Percentiles rank a stretch among this genome's conserved stretches.
Evolutionary conservation across 805 yeast genomes (phyloP).

Genomic region (Tetrapisispora namnaoensis): DNA sequence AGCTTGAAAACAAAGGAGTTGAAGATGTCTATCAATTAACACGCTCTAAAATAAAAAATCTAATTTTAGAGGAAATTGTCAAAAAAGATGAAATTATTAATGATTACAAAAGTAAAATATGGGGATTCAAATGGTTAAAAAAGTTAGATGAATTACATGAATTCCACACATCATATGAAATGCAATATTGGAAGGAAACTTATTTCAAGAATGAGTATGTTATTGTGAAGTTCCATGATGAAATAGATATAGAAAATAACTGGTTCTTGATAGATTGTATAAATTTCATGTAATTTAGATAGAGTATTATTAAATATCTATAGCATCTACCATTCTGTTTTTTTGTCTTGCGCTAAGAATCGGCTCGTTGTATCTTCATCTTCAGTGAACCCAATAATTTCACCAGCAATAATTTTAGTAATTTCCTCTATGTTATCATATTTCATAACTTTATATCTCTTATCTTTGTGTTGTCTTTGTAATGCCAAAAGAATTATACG

Average conservation of each 20-base stretch:
- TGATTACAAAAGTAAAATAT: slow-evolving; percentile 20
- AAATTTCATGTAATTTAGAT: slow-evolving; percentile 14
- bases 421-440: slow-evolving; percentile 31
- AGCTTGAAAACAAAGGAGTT: slow-evolving; percentile 33
- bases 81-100: slow-evolving; percentile 14
- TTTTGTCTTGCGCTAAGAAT: slow-evolving; percentile 14
- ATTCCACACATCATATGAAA: slow-evolving; percentile 42
- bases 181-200: slow-evolving; percentile 42
- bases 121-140: slow-evolving; percentile 38
- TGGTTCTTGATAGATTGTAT: slow-evolving; percentile 22
- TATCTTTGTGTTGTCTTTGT: slow-evolving; percentile 10
- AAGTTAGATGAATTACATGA: slow-evolving; percentile 33
- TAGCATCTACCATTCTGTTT: slow-evolving; percentile 17
- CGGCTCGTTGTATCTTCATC: slow-evolving; percentile 13
- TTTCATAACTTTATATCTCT: slow-evolving; percentile 13
- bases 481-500: slow-evolving; percentile 38
- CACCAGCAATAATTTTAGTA: slow-evolving; percentile 24
- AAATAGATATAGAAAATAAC: slow-evolving; percentile 14
- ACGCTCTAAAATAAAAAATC: slow-evolving; percentile 32
- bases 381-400: slow-evolving; percentile 25
- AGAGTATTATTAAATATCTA: neutral
- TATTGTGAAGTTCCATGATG: slow-evolving; percentile 27
- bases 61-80: slow-evolving; percentile 20
- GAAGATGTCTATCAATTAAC: slow-evolving; percentile 35
- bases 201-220: slow-evolving; percentile 41